Evolutionary conservation across 129 eudicot species (phyloP).

Genomic region (Helianthus tuberosus): DNA sequence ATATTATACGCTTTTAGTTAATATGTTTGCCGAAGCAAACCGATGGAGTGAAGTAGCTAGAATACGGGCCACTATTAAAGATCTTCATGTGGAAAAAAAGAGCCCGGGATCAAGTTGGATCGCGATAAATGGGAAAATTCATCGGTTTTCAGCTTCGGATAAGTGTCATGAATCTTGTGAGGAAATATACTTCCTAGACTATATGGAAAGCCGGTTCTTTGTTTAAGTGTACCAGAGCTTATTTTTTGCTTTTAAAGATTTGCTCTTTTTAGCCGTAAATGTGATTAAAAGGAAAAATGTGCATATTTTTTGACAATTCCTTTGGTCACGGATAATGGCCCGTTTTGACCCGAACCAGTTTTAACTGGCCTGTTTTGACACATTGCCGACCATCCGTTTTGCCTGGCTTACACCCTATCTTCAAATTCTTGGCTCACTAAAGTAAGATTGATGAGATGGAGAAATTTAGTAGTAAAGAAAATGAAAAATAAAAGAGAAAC

Average conservation of each 20-base stretch:
- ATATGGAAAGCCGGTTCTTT: conserved; percentile 46
- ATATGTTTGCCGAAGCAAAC: conserved; percentile 84
- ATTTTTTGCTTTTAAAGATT: conserved; percentile 26
- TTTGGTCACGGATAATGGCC: neutral
- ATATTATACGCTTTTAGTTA: conserved; percentile 59
- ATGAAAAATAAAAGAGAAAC: neutral
- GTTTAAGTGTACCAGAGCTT: conserved; percentile 15
- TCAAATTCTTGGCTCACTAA: conserved; percentile 2
- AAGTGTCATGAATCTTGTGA: conserved; percentile 55
- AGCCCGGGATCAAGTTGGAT: conserved; percentile 91
- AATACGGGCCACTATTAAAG: conserved; percentile 64
- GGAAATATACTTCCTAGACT: conserved; percentile 53
- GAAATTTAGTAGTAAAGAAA: neutral
- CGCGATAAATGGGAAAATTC: conserved; percentile 59
- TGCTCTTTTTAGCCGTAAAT: neutral
- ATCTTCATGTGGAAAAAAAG: conserved; percentile 58
- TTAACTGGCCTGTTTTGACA: neutral
- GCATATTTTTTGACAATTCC: too few species aligned
- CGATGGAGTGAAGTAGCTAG: conserved; percentile 80
- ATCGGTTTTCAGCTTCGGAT: conserved; percentile 83
- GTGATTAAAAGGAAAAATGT: too few species aligned
- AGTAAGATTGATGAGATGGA: neutral
- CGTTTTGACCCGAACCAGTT: neutral
- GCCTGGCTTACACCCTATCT: neutral
- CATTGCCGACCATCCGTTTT: neutral